Evolutionary conservation across 2,329 filamentous ascomycete species (phyloP), one percentile per base, ranked within the genome.

Genomic region (Rutstroemia sp.): DNA sequence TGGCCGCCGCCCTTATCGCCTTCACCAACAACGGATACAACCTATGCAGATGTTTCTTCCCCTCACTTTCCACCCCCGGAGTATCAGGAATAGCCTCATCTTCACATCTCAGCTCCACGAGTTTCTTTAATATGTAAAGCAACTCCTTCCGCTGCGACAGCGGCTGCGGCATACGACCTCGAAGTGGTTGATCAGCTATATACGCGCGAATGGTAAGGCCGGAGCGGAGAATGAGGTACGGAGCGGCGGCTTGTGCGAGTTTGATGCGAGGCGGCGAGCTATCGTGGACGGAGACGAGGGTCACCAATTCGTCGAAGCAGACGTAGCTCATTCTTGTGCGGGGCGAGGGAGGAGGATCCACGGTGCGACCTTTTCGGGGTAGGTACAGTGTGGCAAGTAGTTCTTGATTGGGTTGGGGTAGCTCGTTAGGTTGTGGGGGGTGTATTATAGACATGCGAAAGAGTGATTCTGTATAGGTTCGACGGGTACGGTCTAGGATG

Each of bases 131-230:
- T 23, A 92, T 78, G 65, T 88, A 87, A 4, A 88, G 69, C 10
- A 99, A 73, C 68, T 96, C 94, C 60, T 81, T 85, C 45, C 89
- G 81, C 67, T 96, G 89, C 8, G 83, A 86, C 5, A 89, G 76
- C 0, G 92, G 92, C 69, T 94, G 89, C 4, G 94, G 94, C 84
- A 95, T 94, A 50, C 85, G 81, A 0, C 94, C 92, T 14, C 94
- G 80, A 19, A 99, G 76, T 0, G 92, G 92, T 68, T 96, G 92
- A 70, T 99, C 94, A 4, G 91, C 88, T 47, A 95, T 85, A 68
- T 95, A 97, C 0, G 86, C 78, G 56, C 89, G 85, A n/a, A 97
- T 73, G 0, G 89, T 85, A 16, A 96, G 76, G 0, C 88, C 90
- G 12, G 88, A 84, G 2, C 94, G 84, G 2, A 96, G 75, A 46